Conservation (phyloP, 257 asterid genomes). For the Solanum rostratum region DNA sequence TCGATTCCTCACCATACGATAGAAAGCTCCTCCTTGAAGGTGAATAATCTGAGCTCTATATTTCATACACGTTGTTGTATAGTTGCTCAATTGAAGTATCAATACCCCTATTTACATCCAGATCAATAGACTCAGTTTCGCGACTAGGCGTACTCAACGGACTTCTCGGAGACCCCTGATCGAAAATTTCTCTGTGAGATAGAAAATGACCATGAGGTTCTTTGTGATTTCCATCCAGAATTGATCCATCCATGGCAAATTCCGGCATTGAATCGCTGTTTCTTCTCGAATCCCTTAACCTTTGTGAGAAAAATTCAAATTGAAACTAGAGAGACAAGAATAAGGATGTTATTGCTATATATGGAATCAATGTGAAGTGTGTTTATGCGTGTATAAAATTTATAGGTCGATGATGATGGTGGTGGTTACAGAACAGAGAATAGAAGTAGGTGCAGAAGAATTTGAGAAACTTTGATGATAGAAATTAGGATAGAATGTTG, state of each 20-base stretch:
- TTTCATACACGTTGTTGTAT: slow-evolving; percentile 65
- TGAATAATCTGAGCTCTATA: slow-evolving; percentile 84
- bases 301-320: neutral
- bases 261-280: slow-evolving; percentile 24
- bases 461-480: neutral
- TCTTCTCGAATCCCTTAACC: neutral
- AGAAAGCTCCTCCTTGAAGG: slow-evolving; percentile 66
- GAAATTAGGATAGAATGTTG: neutral
- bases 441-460: slow-evolving; percentile 31
- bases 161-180: slow-evolving; percentile 66
- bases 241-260: slow-evolving; percentile 26
- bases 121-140: slow-evolving; percentile 54
- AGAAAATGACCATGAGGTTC: slow-evolving; percentile 26
- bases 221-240: slow-evolving; percentile 2
- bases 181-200: slow-evolving; percentile 31
- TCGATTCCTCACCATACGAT: slow-evolving; percentile 80
- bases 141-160: slow-evolving; percentile 58
- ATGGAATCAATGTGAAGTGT: neutral
- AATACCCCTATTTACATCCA: slow-evolving; percentile 36
- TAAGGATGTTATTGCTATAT: neutral
- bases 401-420: slow-evolving; percentile 22
- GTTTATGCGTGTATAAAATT: slow-evolving; percentile 2
- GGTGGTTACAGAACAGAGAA: slow-evolving; percentile 27
- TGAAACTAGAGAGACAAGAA: neutral
- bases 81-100: slow-evolving; percentile 64